These are phyloP conservation scores for Elongisporangium anandrum DNA, from an alignment of 352 stramenopile species.

Conservation along the genomic window DNA sequence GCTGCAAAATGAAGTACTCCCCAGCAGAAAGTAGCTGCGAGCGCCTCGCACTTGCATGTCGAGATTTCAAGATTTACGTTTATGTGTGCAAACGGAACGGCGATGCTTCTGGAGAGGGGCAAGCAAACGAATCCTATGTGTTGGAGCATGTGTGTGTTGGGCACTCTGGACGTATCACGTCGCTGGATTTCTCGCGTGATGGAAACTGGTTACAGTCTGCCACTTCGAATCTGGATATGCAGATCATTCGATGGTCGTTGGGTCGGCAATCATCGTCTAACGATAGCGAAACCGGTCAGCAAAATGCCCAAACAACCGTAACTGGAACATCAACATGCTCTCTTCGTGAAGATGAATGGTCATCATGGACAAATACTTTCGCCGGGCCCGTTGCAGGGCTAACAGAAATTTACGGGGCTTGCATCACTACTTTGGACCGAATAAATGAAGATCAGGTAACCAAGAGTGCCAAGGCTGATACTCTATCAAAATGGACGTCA, in stretches of 20 bases:
- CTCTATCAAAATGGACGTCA: conserved; percentile 26
- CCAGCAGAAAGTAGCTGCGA: conserved; percentile 8
- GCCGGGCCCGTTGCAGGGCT: conserved; percentile 46
- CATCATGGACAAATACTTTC: conserved; percentile 49
- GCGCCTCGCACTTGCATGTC: conserved; percentile 43
- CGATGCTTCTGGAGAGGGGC: conserved; percentile 9
- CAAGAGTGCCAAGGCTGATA: neutral
- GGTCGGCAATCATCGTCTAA: conserved; percentile 8
- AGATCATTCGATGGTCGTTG: conserved; percentile 71
- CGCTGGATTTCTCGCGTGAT: conserved; percentile 70
- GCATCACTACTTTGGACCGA: conserved; percentile 27
- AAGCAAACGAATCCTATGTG: conserved; percentile 21
- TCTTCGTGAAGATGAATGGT: conserved; percentile 38
- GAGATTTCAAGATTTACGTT: conserved; percentile 78
- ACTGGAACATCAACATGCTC: conserved; percentile 5
- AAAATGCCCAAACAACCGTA: neutral
- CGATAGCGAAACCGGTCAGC: neutral
- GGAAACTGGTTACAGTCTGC: conserved; percentile 60
- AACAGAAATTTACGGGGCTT: conserved; percentile 25
- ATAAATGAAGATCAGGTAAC: conserved; percentile 24
- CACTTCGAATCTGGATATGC: conserved; percentile 39
- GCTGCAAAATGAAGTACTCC: conserved; percentile 46
- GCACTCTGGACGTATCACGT: conserved; percentile 51
- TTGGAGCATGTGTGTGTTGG: conserved; percentile 53
- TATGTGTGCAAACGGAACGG: conserved; percentile 21